Evolutionary conservation across 2,329 filamentous ascomycete species (phyloP).

Genomic region (Mollisiaceae sp.): DNA sequence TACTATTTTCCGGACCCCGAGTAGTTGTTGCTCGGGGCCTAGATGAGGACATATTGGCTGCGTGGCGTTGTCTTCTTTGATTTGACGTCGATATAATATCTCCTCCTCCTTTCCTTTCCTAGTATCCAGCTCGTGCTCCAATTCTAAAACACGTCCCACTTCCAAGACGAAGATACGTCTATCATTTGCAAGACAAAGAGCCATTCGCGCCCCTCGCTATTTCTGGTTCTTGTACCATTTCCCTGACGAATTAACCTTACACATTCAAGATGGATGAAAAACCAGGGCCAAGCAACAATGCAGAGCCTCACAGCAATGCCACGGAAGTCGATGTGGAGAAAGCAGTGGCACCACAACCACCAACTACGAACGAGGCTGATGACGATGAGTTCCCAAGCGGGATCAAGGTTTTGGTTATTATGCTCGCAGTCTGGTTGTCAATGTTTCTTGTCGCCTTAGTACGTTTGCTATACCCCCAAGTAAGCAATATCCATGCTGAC

Average conservation of each 20-base stretch:
- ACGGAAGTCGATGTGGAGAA: constrained; percentile 25
- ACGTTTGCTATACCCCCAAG: constrained; percentile 3
- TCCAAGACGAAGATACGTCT: neutral
- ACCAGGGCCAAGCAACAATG: neutral
- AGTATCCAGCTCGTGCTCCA: neutral
- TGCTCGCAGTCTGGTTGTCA: constrained; percentile 45
- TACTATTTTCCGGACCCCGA: neutral
- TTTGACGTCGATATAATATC: neutral
- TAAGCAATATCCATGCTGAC: constrained; percentile 13
- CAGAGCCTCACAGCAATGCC: neutral
- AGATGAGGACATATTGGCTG: neutral
- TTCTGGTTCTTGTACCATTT: neutral
- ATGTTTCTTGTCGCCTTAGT: constrained; percentile 49
- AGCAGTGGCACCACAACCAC: neutral
- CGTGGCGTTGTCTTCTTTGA: neutral
- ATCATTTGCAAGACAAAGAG: neutral
- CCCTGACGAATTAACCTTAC: neutral
- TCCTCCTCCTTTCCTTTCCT: neutral
- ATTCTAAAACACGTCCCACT: neutral
- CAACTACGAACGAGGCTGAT: neutral
- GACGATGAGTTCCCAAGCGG: neutral
- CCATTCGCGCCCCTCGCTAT: neutral
- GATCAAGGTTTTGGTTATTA: constrained; percentile 3
- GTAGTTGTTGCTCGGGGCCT: neutral
- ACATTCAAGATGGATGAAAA: neutral